These are phyloP conservation scores for Pythium aphanidermatum DNA, from an alignment of 352 stramenopile genomes.

Conservation along the genomic window DNA sequence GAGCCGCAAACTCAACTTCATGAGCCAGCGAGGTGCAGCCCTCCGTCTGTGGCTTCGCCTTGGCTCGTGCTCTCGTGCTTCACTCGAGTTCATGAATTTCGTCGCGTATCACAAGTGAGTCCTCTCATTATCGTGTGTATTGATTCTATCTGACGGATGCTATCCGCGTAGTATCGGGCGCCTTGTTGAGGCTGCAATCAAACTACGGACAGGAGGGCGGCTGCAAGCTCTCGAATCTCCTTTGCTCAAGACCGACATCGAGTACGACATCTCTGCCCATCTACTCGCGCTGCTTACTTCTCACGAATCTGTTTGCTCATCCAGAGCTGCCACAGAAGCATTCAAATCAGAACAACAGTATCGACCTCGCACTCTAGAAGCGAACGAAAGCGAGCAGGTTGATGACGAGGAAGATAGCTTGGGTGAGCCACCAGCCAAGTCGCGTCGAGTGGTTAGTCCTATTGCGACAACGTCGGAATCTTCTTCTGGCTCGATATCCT, in stretches of 20 bases:
- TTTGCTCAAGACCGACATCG: constrained; percentile 52
- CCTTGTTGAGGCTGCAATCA: constrained; percentile 79
- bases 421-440: background rate
- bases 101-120: constrained; percentile 80
- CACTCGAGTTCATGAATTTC: constrained; percentile 84
- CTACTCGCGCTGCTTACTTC: no score
- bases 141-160: no score
- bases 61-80: constrained; percentile 57
- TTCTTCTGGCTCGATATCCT: constrained; percentile 3
- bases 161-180: constrained; percentile 74
- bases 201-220: constrained; percentile 46
- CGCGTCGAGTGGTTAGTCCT: background rate
- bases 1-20: constrained; percentile 80
- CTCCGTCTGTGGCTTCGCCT: constrained; percentile 72
- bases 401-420: constrained; percentile 1
- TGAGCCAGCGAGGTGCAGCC: constrained; percentile 56
- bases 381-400: background rate
- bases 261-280: constrained; percentile 24
- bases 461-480: constrained; percentile 4
- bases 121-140: background rate
- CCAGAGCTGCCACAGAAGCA: background rate
- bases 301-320: background rate
- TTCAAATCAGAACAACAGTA: background rate
- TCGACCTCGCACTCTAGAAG: background rate
- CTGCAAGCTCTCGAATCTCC: constrained; percentile 45